These are phyloP conservation scores for Ceratobasidium sp. DNA, from an alignment of 1,284 basidiomycete genomes.

Conservation along the genomic window DNA sequence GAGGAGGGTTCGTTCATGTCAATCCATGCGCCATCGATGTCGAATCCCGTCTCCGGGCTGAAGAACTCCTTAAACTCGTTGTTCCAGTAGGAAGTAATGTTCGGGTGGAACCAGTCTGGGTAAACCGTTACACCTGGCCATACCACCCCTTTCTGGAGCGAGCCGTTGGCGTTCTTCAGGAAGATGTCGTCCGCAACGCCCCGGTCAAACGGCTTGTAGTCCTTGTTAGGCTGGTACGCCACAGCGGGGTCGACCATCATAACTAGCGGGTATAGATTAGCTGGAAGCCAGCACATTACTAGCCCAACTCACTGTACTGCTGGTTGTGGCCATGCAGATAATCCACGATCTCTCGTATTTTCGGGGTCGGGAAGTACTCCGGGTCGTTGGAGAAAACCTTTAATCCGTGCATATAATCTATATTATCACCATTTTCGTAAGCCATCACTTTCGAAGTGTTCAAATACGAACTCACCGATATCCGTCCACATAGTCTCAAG, in stretches of 20 bases:
- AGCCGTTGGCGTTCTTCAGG: slow-evolving; percentile 71
- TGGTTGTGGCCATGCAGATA: slow-evolving; percentile 70
- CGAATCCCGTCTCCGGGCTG: slow-evolving; percentile 55
- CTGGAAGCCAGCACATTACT: not conserved
- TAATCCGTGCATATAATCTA: slow-evolving; percentile 79
- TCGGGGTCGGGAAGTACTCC: slow-evolving; percentile 69
- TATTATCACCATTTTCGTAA: not conserved
- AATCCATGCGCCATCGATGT: slow-evolving; percentile 77
- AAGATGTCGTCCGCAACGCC: slow-evolving; percentile 68
- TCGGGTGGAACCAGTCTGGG: slow-evolving; percentile 74
- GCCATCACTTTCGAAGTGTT: too few species aligned
- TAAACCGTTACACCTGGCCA: slow-evolving; percentile 78
- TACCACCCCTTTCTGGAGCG: slow-evolving; percentile 69
- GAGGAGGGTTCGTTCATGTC: slow-evolving; percentile 77
- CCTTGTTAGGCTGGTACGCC: slow-evolving; percentile 62
- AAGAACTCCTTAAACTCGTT: slow-evolving; percentile 72
- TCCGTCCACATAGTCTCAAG: slow-evolving; percentile 75
- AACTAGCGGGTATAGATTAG: too few species aligned
- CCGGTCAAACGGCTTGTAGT: slow-evolving; percentile 67
- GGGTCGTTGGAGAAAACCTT: slow-evolving; percentile 75
- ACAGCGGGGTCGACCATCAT: slow-evolving; percentile 82
- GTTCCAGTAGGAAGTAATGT: slow-evolving; percentile 67
- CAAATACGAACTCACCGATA: slow-evolving; percentile 68
- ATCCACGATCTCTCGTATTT: slow-evolving; percentile 72
- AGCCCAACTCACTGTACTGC: slow-evolving; percentile 62